Percentiles rank a stretch among this genome's conserved stretches.
Conservation (phyloP, 1,139 yeast genomes). For the Wickerhamomyces sp. region DNA sequence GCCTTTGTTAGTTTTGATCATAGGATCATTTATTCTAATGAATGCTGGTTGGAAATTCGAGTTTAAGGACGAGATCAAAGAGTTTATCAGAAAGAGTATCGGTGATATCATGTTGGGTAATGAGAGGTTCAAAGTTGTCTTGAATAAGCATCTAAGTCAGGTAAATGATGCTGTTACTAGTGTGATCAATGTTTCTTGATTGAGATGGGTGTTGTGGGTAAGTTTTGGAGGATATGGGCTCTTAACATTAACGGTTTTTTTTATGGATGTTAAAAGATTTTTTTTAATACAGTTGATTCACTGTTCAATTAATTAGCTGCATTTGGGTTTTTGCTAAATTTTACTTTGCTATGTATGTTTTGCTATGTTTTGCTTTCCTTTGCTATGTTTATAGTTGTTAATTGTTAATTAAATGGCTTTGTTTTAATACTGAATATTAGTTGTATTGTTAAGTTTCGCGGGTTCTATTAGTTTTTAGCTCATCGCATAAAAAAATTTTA, state of each 20-base stretch:
- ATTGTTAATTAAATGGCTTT: neutral
- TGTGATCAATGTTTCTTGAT: slow-evolving; percentile 15
- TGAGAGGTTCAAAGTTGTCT: slow-evolving; percentile 59
- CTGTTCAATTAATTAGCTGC: too few species aligned
- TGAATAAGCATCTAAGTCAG: slow-evolving; percentile 32
- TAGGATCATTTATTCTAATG: slow-evolving; percentile 48
- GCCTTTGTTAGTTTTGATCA: slow-evolving; percentile 54
- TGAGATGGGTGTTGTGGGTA: neutral
- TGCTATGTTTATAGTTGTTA: neutral
- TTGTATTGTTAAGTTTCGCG: too few species aligned
- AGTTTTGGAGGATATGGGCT: neutral
- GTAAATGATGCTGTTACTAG: slow-evolving; percentile 34
- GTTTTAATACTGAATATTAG: neutral
- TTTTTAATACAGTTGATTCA: too few species aligned
- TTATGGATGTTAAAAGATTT: neutral
- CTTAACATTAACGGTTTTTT: neutral
- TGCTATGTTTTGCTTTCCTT: neutral
- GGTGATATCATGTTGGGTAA: slow-evolving; percentile 67
- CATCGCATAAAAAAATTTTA: neutral
- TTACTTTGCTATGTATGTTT: neutral
- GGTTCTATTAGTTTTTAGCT: too few species aligned
- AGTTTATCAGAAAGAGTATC: slow-evolving; percentile 44
- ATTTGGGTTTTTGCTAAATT: neutral
- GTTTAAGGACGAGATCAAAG: slow-evolving; percentile 34
- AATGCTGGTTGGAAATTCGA: slow-evolving; percentile 40